These are phyloP conservation scores for Barbatosphaeria neglecta DNA, from an alignment of 495 filamentous ascomycete species.

Conservation along the genomic window DNA sequence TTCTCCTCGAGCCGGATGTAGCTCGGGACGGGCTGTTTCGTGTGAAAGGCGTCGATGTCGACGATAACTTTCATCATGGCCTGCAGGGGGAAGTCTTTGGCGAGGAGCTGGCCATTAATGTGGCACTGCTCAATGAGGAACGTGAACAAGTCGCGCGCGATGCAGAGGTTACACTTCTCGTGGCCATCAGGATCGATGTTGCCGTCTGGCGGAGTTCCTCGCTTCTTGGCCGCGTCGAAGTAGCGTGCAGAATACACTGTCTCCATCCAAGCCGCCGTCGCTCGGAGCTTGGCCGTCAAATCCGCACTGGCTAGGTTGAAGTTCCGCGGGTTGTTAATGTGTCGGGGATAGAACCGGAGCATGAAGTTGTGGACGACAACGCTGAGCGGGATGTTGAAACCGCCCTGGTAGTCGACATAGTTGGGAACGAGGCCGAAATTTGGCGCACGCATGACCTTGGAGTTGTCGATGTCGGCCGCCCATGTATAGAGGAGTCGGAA, in stretches of 20 bases:
- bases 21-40: background rate
- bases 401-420: background rate
- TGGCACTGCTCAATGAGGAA: background rate
- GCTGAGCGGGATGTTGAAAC: slow-evolving; percentile 5
- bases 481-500: background rate
- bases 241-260: background rate
- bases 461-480: background rate
- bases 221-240: background rate
- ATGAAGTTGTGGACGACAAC: slow-evolving; percentile 8
- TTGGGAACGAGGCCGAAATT: background rate
- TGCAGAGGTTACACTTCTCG: background rate
- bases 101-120: background rate
- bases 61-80: background rate
- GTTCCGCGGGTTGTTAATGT: background rate
- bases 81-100: background rate
- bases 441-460: background rate
- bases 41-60: background rate
- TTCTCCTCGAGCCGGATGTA: background rate
- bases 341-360: background rate
- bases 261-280: background rate
- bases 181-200: background rate
- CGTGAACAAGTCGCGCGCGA: background rate
- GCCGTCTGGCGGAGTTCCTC: background rate
- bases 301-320: background rate
- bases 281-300: background rate